Conservation (phyloP, 2,329 filamentous ascomycete genomes). For the Pseudogymnoascus sp. region DNA sequence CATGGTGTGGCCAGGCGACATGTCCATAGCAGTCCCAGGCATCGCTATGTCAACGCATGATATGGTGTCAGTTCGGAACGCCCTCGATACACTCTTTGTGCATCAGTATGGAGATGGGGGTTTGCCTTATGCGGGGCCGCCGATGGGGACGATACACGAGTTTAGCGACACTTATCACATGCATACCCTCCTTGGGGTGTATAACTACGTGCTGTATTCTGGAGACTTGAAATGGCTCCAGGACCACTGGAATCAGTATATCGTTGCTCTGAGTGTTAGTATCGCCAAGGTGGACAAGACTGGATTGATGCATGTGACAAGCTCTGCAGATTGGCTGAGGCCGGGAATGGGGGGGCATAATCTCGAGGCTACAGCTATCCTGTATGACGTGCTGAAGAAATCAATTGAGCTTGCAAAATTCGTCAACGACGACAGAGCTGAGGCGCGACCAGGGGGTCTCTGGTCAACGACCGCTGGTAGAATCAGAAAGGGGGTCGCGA, state of each 20-base stretch:
- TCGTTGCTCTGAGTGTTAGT: constrained; percentile 38
- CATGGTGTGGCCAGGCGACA: constrained; percentile 54
- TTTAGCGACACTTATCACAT: constrained; percentile 50
- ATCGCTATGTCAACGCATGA: constrained; percentile 49
- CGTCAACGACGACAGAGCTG: constrained; percentile 30
- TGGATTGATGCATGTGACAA: constrained; percentile 42
- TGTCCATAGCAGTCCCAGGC: constrained; percentile 47
- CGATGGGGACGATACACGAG: constrained; percentile 31
- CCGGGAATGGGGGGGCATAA: constrained; percentile 25
- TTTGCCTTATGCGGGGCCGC: constrained; percentile 44
- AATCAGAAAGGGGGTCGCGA: constrained; percentile 20
- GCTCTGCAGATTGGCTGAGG: constrained; percentile 29
- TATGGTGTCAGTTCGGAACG: constrained; percentile 42
- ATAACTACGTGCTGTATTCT: constrained; percentile 50
- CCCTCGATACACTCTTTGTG: constrained; percentile 41
- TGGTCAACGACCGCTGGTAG: constrained; percentile 17
- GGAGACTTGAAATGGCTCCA: constrained; percentile 42
- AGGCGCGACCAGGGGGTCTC: background rate
- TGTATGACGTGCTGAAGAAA: constrained; percentile 44
- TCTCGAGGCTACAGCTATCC: constrained; percentile 39
- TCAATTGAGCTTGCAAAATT: constrained; percentile 40
- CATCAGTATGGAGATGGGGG: constrained; percentile 29
- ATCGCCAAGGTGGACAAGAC: constrained; percentile 30
- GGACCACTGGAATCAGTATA: constrained; percentile 41
- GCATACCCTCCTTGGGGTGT: constrained; percentile 49